Evolutionary conservation across 2,329 filamentous ascomycete species (phyloP).

Genomic region (Salinomyces thailandicus): DNA sequence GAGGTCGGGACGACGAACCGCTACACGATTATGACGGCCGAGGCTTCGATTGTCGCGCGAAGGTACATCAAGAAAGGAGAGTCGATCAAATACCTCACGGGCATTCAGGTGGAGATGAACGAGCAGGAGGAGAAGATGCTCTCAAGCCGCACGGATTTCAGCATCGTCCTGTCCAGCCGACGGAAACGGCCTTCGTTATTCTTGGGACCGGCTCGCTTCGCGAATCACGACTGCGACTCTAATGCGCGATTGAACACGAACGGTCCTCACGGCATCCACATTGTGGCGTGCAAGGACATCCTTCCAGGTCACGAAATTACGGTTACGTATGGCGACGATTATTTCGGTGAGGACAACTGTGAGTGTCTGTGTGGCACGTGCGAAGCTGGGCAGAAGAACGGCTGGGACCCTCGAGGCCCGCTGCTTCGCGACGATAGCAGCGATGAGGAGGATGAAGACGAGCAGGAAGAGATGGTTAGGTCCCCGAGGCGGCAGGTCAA

Average conservation of each 20-base stretch:
- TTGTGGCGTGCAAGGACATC: conserved; percentile 74
- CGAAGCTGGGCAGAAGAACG: conserved; percentile 64
- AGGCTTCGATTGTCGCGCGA: conserved; percentile 77
- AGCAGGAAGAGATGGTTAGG: conserved; percentile 14
- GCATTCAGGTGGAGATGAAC: conserved; percentile 86
- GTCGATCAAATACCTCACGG: conserved; percentile 79
- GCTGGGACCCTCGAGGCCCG: conserved; percentile 55
- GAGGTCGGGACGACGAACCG: conserved; percentile 90
- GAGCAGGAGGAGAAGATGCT: conserved; percentile 80
- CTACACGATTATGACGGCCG: conserved; percentile 83
- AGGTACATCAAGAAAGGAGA: conserved; percentile 70
- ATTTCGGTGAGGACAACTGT: conserved; percentile 90
- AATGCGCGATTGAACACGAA: conserved; percentile 81
- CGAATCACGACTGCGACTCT: conserved; percentile 91
- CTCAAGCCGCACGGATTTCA: conserved; percentile 85
- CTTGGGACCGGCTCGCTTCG: conserved; percentile 87
- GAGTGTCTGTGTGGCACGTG: conserved; percentile 89
- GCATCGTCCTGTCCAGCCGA: conserved; percentile 86
- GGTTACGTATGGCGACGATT: conserved; percentile 88
- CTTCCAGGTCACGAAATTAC: conserved; percentile 88
- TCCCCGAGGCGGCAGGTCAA: neutral
- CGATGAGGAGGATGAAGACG: conserved; percentile 27
- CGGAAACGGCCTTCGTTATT: conserved; percentile 88
- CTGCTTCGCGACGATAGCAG: conserved; percentile 23
- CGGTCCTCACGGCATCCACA: conserved; percentile 78